Evolutionary conservation across 257 asterid species (phyloP), one percentile per base, ranked within the genome.

Genomic region (Echites panduratus): DNA sequence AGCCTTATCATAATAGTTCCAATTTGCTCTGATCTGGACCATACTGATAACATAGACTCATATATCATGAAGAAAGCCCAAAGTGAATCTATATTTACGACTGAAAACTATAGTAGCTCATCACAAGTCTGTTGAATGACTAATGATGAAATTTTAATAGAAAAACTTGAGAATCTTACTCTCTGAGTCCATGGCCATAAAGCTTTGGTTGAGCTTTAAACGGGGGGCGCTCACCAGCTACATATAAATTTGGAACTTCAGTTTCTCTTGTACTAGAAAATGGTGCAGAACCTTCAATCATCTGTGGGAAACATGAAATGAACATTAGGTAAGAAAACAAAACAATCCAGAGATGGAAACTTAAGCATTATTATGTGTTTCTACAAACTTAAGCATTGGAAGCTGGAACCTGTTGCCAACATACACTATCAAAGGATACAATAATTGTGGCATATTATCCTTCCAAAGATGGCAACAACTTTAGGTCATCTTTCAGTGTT

Each of bases 221-320:
- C 50, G 94, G 91, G 65, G 98, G 98, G 32, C 98, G 94, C 79
- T 88, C 94, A 45, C 89, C 87, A 65, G 88, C 87, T 74, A 82
- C 87, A 75, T 88, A 90, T 29, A 88, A 84, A 85, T 90, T 86
- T 59, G 96, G 89, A 71, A 86, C 96, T 62, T 88, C 96, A 26
- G 54, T 68, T 73, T 92, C 94, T 76, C 84, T 81, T 84, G 78
- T 88, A 29, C 61, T 73, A 59, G 86, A 73, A 82, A 87, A 87
- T 66, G 98, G 96, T 26, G 89, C 90, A 71, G 82, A 76, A 66
- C 96, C 96, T 86, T 92, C 98, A 74, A 90, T 87, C 97, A 92
- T 92, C 96, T 92, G 85, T 52, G 48, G 61, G 75, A 54, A 62
- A 67, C 56, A 38, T 61, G 58, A 4, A 9, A 75, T 40, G 44